A percentile compares a stretch with the other conserved stretches of the same genome.
Conservation (phyloP, 2,329 filamentous ascomycete species). For the Immersiporthe knoxdaviesiana region DNA sequence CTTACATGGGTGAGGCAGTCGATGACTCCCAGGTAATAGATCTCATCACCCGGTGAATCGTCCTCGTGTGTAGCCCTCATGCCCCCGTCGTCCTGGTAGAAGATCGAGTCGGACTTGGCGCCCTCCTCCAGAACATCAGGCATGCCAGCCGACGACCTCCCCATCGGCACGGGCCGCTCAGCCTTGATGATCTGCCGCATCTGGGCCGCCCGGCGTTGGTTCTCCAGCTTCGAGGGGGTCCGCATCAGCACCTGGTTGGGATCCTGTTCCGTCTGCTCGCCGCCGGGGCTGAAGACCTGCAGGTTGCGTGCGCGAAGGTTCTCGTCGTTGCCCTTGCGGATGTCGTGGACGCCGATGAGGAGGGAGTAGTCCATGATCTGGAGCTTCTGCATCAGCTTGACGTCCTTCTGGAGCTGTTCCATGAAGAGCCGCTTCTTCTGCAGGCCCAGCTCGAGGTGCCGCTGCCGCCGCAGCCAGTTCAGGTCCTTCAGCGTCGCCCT, state of each 20-base stretch:
- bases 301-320: slow-evolving; percentile 88
- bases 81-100: slow-evolving; percentile 92
- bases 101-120: slow-evolving; percentile 72
- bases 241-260: slow-evolving; percentile 72
- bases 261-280: slow-evolving; percentile 60
- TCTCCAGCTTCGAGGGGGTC: slow-evolving; percentile 93
- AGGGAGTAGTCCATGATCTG: slow-evolving; percentile 99
- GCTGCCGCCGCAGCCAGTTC: slow-evolving; percentile 88
- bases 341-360: slow-evolving; percentile 90
- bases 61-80: slow-evolving; percentile 92
- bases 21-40: slow-evolving; percentile 98
- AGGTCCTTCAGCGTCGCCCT: slow-evolving; percentile 93
- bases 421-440: slow-evolving; percentile 87
- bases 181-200: slow-evolving; percentile 89
- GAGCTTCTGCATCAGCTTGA: slow-evolving; percentile 80
- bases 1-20: slow-evolving; percentile 96
- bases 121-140: slow-evolving; percentile 83
- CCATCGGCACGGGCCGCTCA: slow-evolving; percentile 92
- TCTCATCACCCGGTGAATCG: slow-evolving; percentile 80
- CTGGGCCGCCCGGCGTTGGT: slow-evolving; percentile 85
- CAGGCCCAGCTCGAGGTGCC: slow-evolving; percentile 85
- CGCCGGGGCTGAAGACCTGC: slow-evolving; percentile 90
- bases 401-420: slow-evolving; percentile 85
- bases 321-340: slow-evolving; percentile 90
- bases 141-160: slow-evolving; percentile 81